Percentiles rank a stretch among this genome's conserved stretches.
Evolutionary conservation across 1,284 basidiomycete genomes (phyloP).

Genomic region (Leucoagaricus sp.): DNA sequence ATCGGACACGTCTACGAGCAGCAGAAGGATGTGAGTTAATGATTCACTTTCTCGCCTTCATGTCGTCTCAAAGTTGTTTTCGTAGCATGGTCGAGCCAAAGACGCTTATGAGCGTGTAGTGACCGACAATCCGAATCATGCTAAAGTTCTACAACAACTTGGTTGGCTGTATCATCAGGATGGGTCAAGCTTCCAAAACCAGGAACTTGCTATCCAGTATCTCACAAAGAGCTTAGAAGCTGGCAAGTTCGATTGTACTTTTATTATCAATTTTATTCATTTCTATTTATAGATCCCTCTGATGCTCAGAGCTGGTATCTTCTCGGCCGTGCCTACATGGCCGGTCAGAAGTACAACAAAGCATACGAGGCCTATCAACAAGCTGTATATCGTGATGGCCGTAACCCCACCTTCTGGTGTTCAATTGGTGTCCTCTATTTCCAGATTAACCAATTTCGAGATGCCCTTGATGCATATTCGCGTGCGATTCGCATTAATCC

Average conservation of each 20-base stretch:
- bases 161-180: constrained; percentile 98
- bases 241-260: constrained; percentile 49
- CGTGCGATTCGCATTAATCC: constrained; percentile 98
- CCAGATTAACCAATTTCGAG: constrained; percentile 99
- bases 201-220: constrained; percentile 92
- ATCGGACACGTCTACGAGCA: constrained; percentile 99
- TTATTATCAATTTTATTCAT: constrained; percentile 14
- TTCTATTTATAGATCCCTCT: constrained; percentile 66
- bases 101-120: constrained; percentile 98
- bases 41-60: constrained; percentile 16
- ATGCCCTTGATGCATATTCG: constrained; percentile 97
- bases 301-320: constrained; percentile 99
- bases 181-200: constrained; percentile 91
- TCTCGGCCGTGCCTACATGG: constrained; percentile 97
- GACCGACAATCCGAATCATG: constrained; percentile 89
- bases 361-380: constrained; percentile 99
- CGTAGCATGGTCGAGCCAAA: constrained; percentile 83
- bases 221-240: constrained; percentile 94
- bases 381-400: constrained; percentile 97
- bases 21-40: constrained; percentile 81
- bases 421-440: constrained; percentile 99
- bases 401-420: constrained; percentile 99
- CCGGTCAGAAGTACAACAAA: constrained; percentile 98
- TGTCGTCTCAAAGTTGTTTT: constrained; percentile 14
- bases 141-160: constrained; percentile 97